phyloP scores from a whole-genome alignment of 768 basidiomycete species.

The Kondoa malvinella region DNA sequence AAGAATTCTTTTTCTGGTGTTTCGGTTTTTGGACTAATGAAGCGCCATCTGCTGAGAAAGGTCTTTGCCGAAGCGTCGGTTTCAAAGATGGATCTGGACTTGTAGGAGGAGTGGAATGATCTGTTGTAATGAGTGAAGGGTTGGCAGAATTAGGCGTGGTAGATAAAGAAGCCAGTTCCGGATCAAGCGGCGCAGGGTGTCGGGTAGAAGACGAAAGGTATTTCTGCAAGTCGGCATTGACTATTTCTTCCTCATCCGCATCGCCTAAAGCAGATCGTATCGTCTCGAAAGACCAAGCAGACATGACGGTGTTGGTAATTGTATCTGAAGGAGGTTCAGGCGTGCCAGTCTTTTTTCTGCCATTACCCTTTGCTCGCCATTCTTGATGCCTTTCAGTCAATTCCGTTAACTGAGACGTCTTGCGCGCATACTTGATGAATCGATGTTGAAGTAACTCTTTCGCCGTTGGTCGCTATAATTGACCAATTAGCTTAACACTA shows the following conservation, averaged over 20 bases:
- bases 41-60: neutral
- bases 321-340: neutral
- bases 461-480: constrained; percentile 54
- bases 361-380: constrained; percentile 44
- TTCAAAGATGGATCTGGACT: neutral
- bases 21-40: neutral
- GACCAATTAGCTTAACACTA: constrained; percentile 30
- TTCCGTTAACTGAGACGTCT: constrained; percentile 67
- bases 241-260: constrained; percentile 9
- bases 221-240: constrained; percentile 10
- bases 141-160: neutral
- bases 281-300: constrained; percentile 94
- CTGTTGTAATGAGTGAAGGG: neutral
- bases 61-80: too few species aligned
- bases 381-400: constrained; percentile 76
- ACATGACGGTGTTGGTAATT: constrained; percentile 46
- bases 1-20: constrained; percentile 14
- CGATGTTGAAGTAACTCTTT: constrained; percentile 83
- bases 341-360: constrained; percentile 35
- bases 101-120: neutral
- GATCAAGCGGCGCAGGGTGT: neutral
- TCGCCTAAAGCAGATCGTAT: constrained; percentile 32
- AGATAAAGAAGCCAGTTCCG: constrained; percentile 17
- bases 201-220: constrained; percentile 1
- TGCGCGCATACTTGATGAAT: constrained; percentile 70